A percentile compares a stretch with the other conserved stretches of the same genome.
Conservation (phyloP, 208 protist genomes). For the Leishmania amazonensis region DNA sequence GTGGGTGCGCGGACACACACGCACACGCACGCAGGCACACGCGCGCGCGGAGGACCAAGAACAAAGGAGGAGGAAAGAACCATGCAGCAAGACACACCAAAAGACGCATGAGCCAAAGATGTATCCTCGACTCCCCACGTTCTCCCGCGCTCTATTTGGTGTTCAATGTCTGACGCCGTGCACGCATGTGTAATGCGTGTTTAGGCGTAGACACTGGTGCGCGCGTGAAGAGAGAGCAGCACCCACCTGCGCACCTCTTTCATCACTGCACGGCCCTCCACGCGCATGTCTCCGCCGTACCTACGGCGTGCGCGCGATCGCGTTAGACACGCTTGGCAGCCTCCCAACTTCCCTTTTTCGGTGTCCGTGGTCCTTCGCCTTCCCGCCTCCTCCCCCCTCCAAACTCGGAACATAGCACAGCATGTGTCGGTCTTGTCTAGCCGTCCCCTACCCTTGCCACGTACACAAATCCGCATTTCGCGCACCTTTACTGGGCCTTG, state of each 20-base stretch:
- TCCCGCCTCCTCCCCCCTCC: neutral
- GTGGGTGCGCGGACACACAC: neutral
- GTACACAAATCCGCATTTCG: neutral
- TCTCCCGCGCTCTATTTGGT: neutral
- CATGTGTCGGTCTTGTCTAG: neutral
- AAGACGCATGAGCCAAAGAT: neutral
- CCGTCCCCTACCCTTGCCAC: neutral
- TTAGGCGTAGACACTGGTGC: neutral
- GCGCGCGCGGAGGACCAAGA: neutral
- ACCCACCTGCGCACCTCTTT: neutral
- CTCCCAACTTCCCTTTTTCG: neutral
- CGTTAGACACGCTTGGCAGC: too few relatives aligned
- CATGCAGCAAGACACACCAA: neutral
- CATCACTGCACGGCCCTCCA: neutral
- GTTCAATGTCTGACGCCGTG: neutral
- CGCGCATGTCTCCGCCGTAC: neutral
- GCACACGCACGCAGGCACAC: neutral
- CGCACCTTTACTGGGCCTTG: constrained; percentile 41
- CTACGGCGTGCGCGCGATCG: neutral
- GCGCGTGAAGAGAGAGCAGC: neutral
- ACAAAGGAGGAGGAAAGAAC: neutral
- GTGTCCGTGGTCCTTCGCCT: neutral
- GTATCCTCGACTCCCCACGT: neutral
- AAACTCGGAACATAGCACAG: neutral
- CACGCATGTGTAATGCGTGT: neutral